phyloP scores from a whole-genome alignment of 2,329 filamentous ascomycete genomes.

The Aaosphaeria arxii region DNA sequence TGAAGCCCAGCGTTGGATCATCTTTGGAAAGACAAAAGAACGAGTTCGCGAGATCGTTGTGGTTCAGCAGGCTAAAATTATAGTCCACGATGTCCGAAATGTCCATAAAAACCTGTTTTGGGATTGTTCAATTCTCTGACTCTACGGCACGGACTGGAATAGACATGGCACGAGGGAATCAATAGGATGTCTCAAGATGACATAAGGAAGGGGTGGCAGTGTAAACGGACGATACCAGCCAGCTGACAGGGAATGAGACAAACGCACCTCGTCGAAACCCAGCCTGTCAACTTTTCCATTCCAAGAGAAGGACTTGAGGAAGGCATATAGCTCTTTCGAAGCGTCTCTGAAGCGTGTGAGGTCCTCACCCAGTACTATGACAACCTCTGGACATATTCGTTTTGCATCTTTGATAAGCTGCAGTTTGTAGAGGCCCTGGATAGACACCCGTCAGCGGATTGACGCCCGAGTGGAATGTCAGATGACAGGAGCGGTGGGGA shows the following conservation, averaged over 20 bases:
- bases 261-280: slow-evolving; percentile 79
- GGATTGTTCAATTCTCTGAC: slow-evolving; percentile 1
- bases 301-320: slow-evolving; percentile 74
- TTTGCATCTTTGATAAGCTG: slow-evolving; percentile 82
- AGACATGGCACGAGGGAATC: slow-evolving; percentile 3
- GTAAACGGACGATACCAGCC: slow-evolving; percentile 8
- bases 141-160: neutral
- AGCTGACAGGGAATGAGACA: slow-evolving; percentile 21
- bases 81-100: slow-evolving; percentile 84
- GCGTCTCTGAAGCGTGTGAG: slow-evolving; percentile 73
- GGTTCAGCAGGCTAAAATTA: slow-evolving; percentile 71
- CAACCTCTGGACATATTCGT: slow-evolving; percentile 73
- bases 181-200: slow-evolving; percentile 2
- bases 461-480: neutral
- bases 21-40: slow-evolving; percentile 75
- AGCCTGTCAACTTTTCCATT: slow-evolving; percentile 73
- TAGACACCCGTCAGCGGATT: too few species aligned
- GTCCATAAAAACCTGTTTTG: slow-evolving; percentile 64
- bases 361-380: slow-evolving; percentile 81
- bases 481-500: neutral
- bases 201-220: slow-evolving; percentile 7
- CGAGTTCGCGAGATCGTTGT: slow-evolving; percentile 59
- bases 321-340: slow-evolving; percentile 75
- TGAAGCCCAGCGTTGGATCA: slow-evolving; percentile 78
- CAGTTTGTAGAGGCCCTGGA: slow-evolving; percentile 67